Evolutionary conservation across 2,329 filamentous ascomycete genomes (phyloP).

Genomic region (Claviceps pusilla): DNA sequence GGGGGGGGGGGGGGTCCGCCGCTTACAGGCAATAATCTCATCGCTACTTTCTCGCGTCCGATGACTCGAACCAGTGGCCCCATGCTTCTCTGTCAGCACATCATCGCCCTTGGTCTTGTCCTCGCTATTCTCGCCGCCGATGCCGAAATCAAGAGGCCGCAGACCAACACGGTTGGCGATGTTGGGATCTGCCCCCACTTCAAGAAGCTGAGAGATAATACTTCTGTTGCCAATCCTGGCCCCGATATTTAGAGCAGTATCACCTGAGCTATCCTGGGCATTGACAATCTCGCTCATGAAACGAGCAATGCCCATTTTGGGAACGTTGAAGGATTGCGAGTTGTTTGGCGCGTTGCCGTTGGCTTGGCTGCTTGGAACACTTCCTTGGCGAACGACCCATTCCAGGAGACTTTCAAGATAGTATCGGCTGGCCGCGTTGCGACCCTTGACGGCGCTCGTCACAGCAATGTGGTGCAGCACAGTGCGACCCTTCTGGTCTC

Average conservation of each 20-base stretch:
- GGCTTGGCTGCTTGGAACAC: conserved; percentile 39
- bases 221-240: conserved; percentile 84
- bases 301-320: conserved; percentile 69
- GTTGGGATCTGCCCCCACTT: conserved; percentile 85
- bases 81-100: conserved; percentile 27
- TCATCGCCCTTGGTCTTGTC: conserved; percentile 30
- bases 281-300: conserved; percentile 98
- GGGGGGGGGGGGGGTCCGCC: not conserved
- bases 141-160: conserved; percentile 84
- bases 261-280: conserved; percentile 80
- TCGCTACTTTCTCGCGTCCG: conserved; percentile 58
- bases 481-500: conserved; percentile 77
- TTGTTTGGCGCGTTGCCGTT: conserved; percentile 22
- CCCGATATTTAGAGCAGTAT: conserved; percentile 87
- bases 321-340: conserved; percentile 28
- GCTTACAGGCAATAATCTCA: conserved; percentile 66
- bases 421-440: conserved; percentile 82
- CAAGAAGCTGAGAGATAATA: conserved; percentile 90
- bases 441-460: conserved; percentile 86
- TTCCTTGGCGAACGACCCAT: conserved; percentile 80
- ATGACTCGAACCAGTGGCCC: conserved; percentile 30
- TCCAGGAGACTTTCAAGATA: conserved; percentile 90
- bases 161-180: conserved; percentile 84
- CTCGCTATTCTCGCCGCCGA: conserved; percentile 50
- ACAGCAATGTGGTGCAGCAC: conserved; percentile 94